phyloP scores from a whole-genome alignment of 1,284 basidiomycete genomes.

The Tilletiaria anomala region DNA sequence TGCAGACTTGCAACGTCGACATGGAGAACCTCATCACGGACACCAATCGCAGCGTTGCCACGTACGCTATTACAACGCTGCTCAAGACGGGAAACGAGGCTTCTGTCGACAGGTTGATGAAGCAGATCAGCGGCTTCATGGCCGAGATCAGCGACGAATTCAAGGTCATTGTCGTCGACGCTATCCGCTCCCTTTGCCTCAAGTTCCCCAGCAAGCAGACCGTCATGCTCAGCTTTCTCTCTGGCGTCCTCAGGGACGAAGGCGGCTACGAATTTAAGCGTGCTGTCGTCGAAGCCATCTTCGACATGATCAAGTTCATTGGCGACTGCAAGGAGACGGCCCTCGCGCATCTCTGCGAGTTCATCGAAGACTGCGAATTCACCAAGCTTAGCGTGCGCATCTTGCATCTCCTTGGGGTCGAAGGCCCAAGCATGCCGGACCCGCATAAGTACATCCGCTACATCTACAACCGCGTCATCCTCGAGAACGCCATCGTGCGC shows the following conservation, averaged over 20 bases:
- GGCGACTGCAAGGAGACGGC: constrained; percentile 73
- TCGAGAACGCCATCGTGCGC: constrained; percentile 94
- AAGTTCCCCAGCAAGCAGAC: constrained; percentile 96
- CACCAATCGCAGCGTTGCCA: constrained; percentile 87
- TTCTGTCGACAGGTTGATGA: constrained; percentile 95
- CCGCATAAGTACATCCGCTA: constrained; percentile 98
- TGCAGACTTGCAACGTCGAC: constrained; percentile 89
- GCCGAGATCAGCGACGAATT: constrained; percentile 98
- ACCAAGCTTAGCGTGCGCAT: constrained; percentile 97
- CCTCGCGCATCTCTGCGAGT: constrained; percentile 96
- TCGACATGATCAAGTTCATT: constrained; percentile 99
- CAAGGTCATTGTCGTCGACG: constrained; percentile 98
- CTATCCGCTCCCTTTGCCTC: constrained; percentile 91
- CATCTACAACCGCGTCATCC: constrained; percentile 97
- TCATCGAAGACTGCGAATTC: constrained; percentile 99
- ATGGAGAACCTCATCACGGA: constrained; percentile 96
- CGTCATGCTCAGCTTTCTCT: constrained; percentile 46
- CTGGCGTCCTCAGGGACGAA: constrained; percentile 47
- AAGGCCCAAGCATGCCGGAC: constrained; percentile 86
- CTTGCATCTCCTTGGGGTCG: constrained; percentile 81
- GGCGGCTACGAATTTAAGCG: constrained; percentile 99
- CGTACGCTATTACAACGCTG: constrained; percentile 94
- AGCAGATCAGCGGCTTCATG: constrained; percentile 99
- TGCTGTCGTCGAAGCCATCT: constrained; percentile 96
- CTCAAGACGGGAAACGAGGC: constrained; percentile 99